Evolutionary conservation across 2,329 filamentous ascomycete species (phyloP).

Genomic region (Elsinoe australis): DNA sequence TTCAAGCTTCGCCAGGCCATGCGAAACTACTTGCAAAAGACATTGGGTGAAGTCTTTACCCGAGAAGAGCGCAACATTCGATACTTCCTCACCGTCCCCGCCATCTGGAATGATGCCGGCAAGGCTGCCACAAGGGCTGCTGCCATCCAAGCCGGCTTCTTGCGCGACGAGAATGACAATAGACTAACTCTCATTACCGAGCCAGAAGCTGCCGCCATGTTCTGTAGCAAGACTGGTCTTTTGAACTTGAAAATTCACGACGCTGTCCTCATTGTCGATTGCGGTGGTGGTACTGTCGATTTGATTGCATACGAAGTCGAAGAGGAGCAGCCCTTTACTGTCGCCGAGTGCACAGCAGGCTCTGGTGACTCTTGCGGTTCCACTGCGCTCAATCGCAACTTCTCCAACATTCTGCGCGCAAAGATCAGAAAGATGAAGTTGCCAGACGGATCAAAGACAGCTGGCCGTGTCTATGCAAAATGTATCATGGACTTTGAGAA

Average conservation of each 20-base stretch:
- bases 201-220: slow-evolving; percentile 92
- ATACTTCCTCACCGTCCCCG: slow-evolving; percentile 97
- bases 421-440: slow-evolving; percentile 99
- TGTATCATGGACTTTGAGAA: slow-evolving; percentile 99
- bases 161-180: slow-evolving; percentile 96
- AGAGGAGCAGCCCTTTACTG: slow-evolving; percentile 93
- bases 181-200: slow-evolving; percentile 89
- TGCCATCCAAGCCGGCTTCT: slow-evolving; percentile 92
- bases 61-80: slow-evolving; percentile 95
- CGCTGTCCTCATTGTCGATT: slow-evolving; percentile 96
- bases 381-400: slow-evolving; percentile 96
- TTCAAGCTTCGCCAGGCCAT: slow-evolving; percentile 97
- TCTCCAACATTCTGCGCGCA: slow-evolving; percentile 92
- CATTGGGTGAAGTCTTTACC: slow-evolving; percentile 93
- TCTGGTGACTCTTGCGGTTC: slow-evolving; percentile 97
- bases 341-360: slow-evolving; percentile 92
- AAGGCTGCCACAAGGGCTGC: slow-evolving; percentile 94
- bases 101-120: slow-evolving; percentile 98
- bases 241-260: slow-evolving; percentile 97
- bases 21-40: slow-evolving; percentile 92
- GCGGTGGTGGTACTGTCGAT: slow-evolving; percentile 96
- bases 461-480: slow-evolving; percentile 97
- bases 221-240: slow-evolving; percentile 93
- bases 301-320: slow-evolving; percentile 98
- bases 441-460: slow-evolving; percentile 90